phyloP scores from a whole-genome alignment of 2,329 filamentous ascomycete species.

The Penicillium sp. region DNA sequence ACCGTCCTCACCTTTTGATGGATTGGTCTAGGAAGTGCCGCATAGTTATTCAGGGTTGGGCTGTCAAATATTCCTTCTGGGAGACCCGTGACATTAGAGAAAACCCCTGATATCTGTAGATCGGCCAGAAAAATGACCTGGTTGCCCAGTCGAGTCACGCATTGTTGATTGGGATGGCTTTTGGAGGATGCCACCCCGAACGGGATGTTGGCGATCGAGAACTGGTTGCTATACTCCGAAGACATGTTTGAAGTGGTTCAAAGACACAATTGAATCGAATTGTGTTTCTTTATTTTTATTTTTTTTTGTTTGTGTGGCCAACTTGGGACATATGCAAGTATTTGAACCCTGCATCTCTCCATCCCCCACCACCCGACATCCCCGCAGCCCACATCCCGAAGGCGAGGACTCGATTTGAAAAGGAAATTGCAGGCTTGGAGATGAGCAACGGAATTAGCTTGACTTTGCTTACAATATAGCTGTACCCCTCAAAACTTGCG shows the following conservation, averaged over 20 bases:
- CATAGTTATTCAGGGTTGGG: conserved; percentile 55
- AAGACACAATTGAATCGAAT: neutral
- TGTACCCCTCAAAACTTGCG: too few relatives aligned
- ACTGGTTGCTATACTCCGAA: conserved; percentile 35
- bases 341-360: neutral
- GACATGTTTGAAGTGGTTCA: conserved; percentile 15
- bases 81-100: conserved; percentile 27
- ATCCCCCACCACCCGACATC: conserved; percentile 14
- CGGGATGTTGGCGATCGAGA: conserved; percentile 59
- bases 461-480: too few relatives aligned
- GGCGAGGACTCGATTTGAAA: neutral
- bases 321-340: neutral
- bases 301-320: too few relatives aligned
- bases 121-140: conserved; percentile 58
- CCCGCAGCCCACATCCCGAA: conserved; percentile 22
- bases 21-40: conserved; percentile 47
- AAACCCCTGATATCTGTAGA: conserved; percentile 39
- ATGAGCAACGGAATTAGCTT: too few relatives aligned
- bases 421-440: neutral
- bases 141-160: conserved; percentile 57
- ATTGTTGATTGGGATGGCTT: conserved; percentile 44
- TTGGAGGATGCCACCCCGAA: conserved; percentile 56
- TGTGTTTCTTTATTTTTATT: too few relatives aligned
- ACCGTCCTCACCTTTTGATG: conserved; percentile 47
- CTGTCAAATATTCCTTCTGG: conserved; percentile 36